Conservation (phyloP, 2,329 filamentous ascomycete genomes). For the Didymella glomerata region DNA sequence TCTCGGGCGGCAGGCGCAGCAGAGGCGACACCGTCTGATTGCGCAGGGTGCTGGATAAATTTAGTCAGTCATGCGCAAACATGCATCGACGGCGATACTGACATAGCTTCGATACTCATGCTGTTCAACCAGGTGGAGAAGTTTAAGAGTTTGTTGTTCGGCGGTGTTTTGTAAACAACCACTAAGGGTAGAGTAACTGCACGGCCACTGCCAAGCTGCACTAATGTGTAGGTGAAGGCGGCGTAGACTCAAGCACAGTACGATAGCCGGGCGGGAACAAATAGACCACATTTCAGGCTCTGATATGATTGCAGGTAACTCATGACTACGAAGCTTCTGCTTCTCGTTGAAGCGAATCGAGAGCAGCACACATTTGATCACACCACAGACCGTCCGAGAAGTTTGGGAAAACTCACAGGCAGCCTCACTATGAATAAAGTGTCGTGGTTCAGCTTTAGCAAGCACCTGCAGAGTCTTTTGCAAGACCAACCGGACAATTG, state of each 20-base stretch:
- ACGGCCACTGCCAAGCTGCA: neutral
- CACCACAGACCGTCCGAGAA: too few species aligned
- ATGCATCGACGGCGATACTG: neutral
- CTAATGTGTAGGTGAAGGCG: neutral
- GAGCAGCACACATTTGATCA: too few species aligned
- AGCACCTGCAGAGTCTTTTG: too few species aligned
- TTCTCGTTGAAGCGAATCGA: too few species aligned
- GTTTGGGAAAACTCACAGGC: too few species aligned
- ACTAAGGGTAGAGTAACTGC: neutral
- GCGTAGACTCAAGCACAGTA: neutral
- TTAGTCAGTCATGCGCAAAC: neutral
- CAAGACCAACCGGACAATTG: too few species aligned
- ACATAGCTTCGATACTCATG: neutral
- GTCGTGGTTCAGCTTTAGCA: too few species aligned
- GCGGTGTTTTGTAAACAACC: neutral
- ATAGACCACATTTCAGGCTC: too few species aligned
- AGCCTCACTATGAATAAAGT: too few species aligned
- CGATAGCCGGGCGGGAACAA: neutral
- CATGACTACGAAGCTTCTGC: too few species aligned
- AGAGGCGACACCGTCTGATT: neutral
- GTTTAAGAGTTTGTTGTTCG: neutral
- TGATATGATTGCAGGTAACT: too few species aligned
- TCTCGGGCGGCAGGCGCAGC: neutral
- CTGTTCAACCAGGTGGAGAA: neutral
- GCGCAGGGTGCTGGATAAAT: neutral